A percentile compares a stretch with the other conserved stretches of the same genome.
Evolutionary conservation across 352 stramenopile species (phyloP).

Genomic region (Pythium monospermum): DNA sequence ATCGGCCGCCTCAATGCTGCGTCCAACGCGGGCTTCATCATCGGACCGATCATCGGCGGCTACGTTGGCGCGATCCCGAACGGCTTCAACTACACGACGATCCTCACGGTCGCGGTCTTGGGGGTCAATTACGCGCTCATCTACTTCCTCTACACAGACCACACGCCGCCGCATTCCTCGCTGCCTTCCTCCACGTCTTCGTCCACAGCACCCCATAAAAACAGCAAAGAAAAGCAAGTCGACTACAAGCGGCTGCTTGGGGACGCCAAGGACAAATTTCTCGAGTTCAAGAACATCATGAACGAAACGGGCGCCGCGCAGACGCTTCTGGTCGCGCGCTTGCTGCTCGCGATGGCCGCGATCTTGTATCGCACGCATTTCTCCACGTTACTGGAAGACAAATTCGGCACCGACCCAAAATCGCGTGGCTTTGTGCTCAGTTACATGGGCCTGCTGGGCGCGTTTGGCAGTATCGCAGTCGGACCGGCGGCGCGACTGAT

Average conservation of each 20-base stretch:
- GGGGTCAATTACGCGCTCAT: slow-evolving; percentile 66
- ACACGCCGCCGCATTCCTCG: neutral
- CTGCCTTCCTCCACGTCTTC: too few relatives aligned
- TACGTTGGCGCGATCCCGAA: slow-evolving; percentile 63
- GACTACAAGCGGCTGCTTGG: slow-evolving; percentile 27
- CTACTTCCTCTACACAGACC: slow-evolving; percentile 43
- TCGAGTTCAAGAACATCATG: slow-evolving; percentile 60
- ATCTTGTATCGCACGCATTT: slow-evolving; percentile 82
- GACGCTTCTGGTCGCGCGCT: slow-evolving; percentile 57
- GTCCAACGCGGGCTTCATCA: slow-evolving; percentile 70
- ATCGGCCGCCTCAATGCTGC: slow-evolving; percentile 73
- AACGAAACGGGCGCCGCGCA: slow-evolving; percentile 58
- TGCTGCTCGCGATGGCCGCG: slow-evolving; percentile 69
- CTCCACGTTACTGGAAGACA: slow-evolving; percentile 70
- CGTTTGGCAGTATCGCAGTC: slow-evolving; percentile 59
- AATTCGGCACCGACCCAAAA: slow-evolving; percentile 63
- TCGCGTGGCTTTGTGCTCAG: slow-evolving; percentile 66
- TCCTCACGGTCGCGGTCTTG: slow-evolving; percentile 67
- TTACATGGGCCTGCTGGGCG: slow-evolving; percentile 75
- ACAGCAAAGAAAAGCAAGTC: slow-evolving; percentile 23
- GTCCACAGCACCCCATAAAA: too few relatives aligned
- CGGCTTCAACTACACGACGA: slow-evolving; percentile 77
- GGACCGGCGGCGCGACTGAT: slow-evolving; percentile 41
- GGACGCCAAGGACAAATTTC: slow-evolving; percentile 48
- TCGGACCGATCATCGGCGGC: slow-evolving; percentile 62